Percentiles rank a stretch among this genome's conserved stretches.
These are phyloP conservation scores for Fusarium poae DNA, from an alignment of 2,329 filamentous ascomycete genomes.

Conservation along the genomic window DNA sequence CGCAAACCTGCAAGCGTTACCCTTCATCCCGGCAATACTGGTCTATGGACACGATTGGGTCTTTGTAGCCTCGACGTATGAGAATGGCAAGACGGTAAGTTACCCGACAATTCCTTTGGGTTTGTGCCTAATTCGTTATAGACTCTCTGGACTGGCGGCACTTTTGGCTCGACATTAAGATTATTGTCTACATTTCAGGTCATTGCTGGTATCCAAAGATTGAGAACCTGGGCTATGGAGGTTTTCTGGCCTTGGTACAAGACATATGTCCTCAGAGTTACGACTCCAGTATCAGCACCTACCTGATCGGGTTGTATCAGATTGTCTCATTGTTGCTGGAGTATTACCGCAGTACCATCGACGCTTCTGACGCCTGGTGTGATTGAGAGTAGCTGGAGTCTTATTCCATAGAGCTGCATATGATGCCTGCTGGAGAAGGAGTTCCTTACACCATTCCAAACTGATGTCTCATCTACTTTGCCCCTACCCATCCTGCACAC, in stretches of 20 bases:
- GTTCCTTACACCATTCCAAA: background rate
- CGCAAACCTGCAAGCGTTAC: background rate
- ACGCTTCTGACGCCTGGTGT: background rate
- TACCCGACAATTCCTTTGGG: background rate
- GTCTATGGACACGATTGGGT: background rate
- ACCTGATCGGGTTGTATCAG: background rate
- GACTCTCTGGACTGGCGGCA: slow-evolving; percentile 5
- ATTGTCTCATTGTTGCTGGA: background rate
- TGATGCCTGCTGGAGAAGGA: background rate
- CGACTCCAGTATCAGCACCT: background rate
- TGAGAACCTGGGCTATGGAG: slow-evolving; percentile 5
- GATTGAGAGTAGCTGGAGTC: background rate
- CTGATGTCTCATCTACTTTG: background rate
- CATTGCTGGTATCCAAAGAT: background rate
- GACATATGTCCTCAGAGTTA: background rate
- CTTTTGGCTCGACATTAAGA: slow-evolving; percentile 5
- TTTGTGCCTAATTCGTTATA: background rate
- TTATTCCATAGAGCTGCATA: background rate
- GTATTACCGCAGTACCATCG: background rate
- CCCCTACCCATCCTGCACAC: too few species aligned
- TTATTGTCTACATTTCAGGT: background rate
- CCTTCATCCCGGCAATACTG: slow-evolving; percentile 2
- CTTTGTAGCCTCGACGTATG: slow-evolving; percentile 2
- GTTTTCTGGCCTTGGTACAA: slow-evolving; percentile 19
- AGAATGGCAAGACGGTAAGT: slow-evolving; percentile 9